Percentiles rank a stretch among this genome's conserved stretches.
Evolutionary conservation across 495 filamentous ascomycete species (phyloP).

Genomic region (Penicilliopsis zonata): DNA sequence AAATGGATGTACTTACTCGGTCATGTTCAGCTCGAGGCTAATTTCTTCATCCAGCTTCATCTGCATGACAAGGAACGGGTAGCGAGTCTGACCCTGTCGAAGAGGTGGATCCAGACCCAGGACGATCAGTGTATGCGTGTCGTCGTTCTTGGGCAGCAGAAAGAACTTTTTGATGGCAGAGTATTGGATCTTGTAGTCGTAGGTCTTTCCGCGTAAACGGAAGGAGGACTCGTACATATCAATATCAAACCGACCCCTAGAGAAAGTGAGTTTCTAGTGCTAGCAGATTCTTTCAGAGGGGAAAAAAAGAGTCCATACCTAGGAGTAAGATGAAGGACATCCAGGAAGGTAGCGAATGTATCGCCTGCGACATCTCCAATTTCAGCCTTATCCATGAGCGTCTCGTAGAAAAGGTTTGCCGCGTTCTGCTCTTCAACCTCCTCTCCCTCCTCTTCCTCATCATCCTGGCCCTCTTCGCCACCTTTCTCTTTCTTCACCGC

Average conservation of each 20-base stretch:
- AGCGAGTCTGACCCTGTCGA: constrained; percentile 93
- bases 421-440: constrained; percentile 81
- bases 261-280: constrained; percentile 22
- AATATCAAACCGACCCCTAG: constrained; percentile 96
- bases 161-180: constrained; percentile 97
- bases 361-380: constrained; percentile 97
- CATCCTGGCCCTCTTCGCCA: constrained; percentile 61
- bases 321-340: constrained; percentile 93
- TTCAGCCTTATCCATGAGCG: constrained; percentile 96
- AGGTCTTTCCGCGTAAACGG: constrained; percentile 94
- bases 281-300: neutral
- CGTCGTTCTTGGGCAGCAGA: constrained; percentile 93
- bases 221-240: constrained; percentile 99
- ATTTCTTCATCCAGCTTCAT: constrained; percentile 97
- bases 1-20: constrained; percentile 48
- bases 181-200: constrained; percentile 99
- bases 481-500: constrained; percentile 73
- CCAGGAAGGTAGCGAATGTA: constrained; percentile 92
- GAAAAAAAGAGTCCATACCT: constrained; percentile 43
- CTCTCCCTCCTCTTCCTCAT: constrained; percentile 51
- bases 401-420: constrained; percentile 91
- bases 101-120: constrained; percentile 93
- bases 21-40: constrained; percentile 91
- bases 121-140: constrained; percentile 86
- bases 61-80: constrained; percentile 99